Evolutionary conservation across 192 early-diverging fungal species (phyloP).

Genomic region (Geranomyces variabilis): DNA sequence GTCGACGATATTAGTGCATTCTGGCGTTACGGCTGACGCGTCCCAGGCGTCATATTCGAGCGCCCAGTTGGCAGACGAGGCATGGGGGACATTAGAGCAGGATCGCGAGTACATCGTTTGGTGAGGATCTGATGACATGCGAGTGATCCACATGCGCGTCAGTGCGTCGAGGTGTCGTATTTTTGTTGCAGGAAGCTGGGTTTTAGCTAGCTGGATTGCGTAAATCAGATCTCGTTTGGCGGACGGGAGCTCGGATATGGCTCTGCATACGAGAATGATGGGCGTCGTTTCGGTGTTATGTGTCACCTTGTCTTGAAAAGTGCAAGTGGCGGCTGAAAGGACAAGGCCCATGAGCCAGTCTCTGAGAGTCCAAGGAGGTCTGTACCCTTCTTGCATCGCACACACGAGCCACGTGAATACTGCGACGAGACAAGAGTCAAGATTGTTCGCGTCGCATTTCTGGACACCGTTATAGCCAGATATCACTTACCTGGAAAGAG

Average conservation of each 20-base stretch:
- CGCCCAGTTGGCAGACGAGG: background rate
- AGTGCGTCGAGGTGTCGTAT: too few relatives aligned
- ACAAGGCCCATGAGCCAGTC: background rate
- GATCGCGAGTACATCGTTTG: background rate
- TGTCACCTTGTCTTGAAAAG: too few relatives aligned
- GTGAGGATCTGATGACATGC: too few relatives aligned
- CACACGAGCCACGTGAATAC: background rate
- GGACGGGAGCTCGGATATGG: background rate
- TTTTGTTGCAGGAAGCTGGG: too few relatives aligned
- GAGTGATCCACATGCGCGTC: too few relatives aligned
- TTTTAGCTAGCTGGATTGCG: background rate
- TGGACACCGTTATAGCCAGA: too few relatives aligned
- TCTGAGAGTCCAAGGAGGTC: background rate
- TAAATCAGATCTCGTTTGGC: background rate
- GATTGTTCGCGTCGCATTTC: too few relatives aligned
- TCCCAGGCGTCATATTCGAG: background rate
- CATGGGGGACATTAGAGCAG: background rate
- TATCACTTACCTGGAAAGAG: background rate
- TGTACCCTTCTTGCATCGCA: slow-evolving; percentile 2
- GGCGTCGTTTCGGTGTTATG: background rate
- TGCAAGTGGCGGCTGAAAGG: background rate
- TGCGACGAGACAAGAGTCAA: background rate
- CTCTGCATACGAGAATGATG: background rate
- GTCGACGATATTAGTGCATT: background rate
- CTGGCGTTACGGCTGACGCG: background rate